Evolutionary conservation across 2,329 filamentous ascomycete genomes (phyloP).

Genomic region (Pseudocercospora ulei): DNA sequence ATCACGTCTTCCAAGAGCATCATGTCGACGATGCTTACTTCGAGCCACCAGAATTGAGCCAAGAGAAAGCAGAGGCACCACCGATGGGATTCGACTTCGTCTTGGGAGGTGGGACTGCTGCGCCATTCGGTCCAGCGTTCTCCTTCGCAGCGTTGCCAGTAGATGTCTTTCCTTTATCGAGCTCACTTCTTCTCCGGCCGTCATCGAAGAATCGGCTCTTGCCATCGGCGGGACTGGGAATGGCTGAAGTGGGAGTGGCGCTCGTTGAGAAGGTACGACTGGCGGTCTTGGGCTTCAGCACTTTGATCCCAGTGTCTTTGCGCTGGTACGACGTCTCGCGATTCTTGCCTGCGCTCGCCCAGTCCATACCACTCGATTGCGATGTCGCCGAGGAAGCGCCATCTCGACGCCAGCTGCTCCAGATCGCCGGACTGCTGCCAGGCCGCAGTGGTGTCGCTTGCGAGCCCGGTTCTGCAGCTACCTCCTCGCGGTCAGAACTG

Average conservation of each 20-base stretch:
- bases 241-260: constrained; percentile 21
- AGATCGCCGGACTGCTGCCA: constrained; percentile 37
- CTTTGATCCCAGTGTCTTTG: constrained; percentile 73
- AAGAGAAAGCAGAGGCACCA: constrained; percentile 85
- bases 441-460: constrained; percentile 21
- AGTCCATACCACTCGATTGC: constrained; percentile 38
- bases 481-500: constrained; percentile 19
- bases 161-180: constrained; percentile 12
- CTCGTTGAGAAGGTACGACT: constrained; percentile 44
- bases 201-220: constrained; percentile 46
- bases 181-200: constrained; percentile 33
- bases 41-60: constrained; percentile 48
- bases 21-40: no score
- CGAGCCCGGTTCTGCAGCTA: constrained; percentile 14
- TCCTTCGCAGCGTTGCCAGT: constrained; percentile 29
- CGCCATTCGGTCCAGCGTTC: constrained; percentile 24
- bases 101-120: constrained; percentile 23
- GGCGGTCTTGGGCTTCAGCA: constrained; percentile 66
- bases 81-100: constrained; percentile 66
- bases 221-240: constrained; percentile 24
- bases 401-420: constrained; percentile 43
- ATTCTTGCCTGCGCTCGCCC: constrained; percentile 48
- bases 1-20: no score
- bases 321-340: constrained; percentile 57
- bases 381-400: constrained; percentile 18